Conservation (phyloP, 306 rosid species). For the Corylus heterophylla region DNA sequence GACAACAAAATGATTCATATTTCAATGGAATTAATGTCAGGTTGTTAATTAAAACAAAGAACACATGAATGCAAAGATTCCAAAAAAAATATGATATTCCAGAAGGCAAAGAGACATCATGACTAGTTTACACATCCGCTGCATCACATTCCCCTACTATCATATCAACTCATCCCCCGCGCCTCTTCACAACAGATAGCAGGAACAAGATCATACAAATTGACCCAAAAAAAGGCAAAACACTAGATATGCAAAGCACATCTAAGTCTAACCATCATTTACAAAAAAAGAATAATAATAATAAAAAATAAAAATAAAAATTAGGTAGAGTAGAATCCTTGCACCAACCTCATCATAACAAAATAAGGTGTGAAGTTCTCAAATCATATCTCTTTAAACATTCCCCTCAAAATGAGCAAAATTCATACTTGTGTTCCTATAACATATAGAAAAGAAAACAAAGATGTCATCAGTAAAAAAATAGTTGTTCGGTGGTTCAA, state of each 20-base stretch:
- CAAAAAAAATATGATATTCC: conserved; percentile 48
- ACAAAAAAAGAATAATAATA: too few species aligned
- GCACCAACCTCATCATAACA: too few species aligned
- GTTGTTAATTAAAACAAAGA: conserved; percentile 37
- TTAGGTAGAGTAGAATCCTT: too few species aligned
- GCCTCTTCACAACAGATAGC: conserved; percentile 47
- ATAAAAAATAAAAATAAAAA: too few species aligned
- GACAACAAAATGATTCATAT: neutral
- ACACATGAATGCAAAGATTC: conserved; percentile 31
- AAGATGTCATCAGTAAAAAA: too few species aligned
- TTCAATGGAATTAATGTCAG: conserved; percentile 34
- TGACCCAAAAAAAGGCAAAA: conserved; percentile 26
- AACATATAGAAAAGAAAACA: too few species aligned
- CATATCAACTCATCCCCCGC: conserved; percentile 45
- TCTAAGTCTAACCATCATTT: too few species aligned
- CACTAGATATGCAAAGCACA: conserved; percentile 12
- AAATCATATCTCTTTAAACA: too few species aligned
- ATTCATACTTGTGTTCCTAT: too few species aligned
- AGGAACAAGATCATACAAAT: conserved; percentile 48
- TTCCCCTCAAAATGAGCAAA: too few species aligned
- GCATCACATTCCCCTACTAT: conserved; percentile 49
- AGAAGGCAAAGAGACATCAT: conserved; percentile 47
- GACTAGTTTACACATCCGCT: conserved; percentile 53
- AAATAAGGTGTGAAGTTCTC: too few species aligned
- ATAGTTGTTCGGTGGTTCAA: too few species aligned